phyloP scores from a whole-genome alignment of 2,329 filamentous ascomycete species.

The Neonectria hederae region DNA sequence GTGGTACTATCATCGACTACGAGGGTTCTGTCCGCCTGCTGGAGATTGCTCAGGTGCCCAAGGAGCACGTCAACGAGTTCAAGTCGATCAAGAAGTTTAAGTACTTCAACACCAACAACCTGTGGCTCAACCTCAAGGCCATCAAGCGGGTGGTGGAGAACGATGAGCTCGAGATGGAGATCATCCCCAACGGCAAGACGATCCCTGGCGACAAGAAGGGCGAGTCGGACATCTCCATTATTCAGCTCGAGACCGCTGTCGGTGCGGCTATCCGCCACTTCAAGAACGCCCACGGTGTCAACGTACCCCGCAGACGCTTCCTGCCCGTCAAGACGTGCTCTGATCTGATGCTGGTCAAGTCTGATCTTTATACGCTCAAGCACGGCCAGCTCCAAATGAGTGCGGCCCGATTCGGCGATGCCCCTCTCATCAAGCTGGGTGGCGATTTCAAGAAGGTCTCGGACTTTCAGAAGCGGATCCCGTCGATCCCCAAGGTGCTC shows the following conservation, averaged over 20 bases:
- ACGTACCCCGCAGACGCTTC: slow-evolving; percentile 97
- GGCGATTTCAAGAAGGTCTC: slow-evolving; percentile 99
- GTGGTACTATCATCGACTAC: slow-evolving; percentile 99
- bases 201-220: slow-evolving; percentile 99
- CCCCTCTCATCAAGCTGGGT: slow-evolving; percentile 98
- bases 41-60: slow-evolving; percentile 98
- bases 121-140: slow-evolving; percentile 98
- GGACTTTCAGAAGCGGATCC: slow-evolving; percentile 89
- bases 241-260: slow-evolving; percentile 98
- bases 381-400: slow-evolving; percentile 98
- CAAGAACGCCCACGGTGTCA: slow-evolving; percentile 98
- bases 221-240: slow-evolving; percentile 95
- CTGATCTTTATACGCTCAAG: slow-evolving; percentile 97
- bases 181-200: slow-evolving; percentile 98
- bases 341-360: slow-evolving; percentile 99
- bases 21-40: slow-evolving; percentile 96
- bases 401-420: slow-evolving; percentile 93
- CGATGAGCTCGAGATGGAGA: slow-evolving; percentile 98
- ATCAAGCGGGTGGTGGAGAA: slow-evolving; percentile 99
- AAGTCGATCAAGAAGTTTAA: slow-evolving; percentile 99
- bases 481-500: slow-evolving; percentile 88
- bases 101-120: slow-evolving; percentile 99
- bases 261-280: slow-evolving; percentile 99
- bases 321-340: slow-evolving; percentile 99
- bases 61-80: slow-evolving; percentile 99